phyloP scores from a whole-genome alignment of 768 basidiomycete genomes.

The Leccinum imitatum region DNA sequence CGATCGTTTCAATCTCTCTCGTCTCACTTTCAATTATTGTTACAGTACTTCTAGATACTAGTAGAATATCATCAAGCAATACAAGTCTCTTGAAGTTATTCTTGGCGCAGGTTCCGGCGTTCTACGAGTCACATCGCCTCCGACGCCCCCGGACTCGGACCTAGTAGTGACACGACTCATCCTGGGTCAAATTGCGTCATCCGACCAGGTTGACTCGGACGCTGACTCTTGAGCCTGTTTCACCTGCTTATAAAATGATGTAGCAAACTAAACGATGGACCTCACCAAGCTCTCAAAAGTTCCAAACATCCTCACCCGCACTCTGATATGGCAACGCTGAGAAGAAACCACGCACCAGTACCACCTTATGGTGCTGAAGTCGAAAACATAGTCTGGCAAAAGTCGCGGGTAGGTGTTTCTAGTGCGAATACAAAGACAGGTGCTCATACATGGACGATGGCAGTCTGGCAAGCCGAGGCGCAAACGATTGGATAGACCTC shows the following conservation, averaged over 20 bases:
- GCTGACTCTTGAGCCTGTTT: not conserved
- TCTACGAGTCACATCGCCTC: not conserved
- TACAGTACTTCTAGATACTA: too few species aligned
- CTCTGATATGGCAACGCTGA: constrained; percentile 21
- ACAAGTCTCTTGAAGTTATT: too few species aligned
- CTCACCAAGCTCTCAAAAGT: not conserved
- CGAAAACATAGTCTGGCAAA: constrained; percentile 10
- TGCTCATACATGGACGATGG: not conserved
- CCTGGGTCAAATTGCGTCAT: constrained; percentile 8
- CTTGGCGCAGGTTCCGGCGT: not conserved
- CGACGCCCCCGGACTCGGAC: not conserved
- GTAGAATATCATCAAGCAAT: too few species aligned
- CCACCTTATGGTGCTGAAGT: constrained; percentile 9
- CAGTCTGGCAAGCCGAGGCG: constrained; percentile 19
- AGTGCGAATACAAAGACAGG: not conserved
- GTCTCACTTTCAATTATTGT: too few species aligned
- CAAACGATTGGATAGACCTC: constrained; percentile 11
- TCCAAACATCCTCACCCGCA: not conserved
- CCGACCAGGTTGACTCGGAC: constrained; percentile 11
- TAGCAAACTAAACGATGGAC: not conserved
- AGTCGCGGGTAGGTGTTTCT: constrained; percentile 12
- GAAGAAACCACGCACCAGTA: constrained; percentile 11
- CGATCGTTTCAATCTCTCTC: too few species aligned
- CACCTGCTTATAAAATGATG: constrained; percentile 15
- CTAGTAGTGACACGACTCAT: constrained; percentile 13